phyloP scores from a whole-genome alignment of 2,329 filamentous ascomycete genomes.

The Fusarium albosuccineum region DNA sequence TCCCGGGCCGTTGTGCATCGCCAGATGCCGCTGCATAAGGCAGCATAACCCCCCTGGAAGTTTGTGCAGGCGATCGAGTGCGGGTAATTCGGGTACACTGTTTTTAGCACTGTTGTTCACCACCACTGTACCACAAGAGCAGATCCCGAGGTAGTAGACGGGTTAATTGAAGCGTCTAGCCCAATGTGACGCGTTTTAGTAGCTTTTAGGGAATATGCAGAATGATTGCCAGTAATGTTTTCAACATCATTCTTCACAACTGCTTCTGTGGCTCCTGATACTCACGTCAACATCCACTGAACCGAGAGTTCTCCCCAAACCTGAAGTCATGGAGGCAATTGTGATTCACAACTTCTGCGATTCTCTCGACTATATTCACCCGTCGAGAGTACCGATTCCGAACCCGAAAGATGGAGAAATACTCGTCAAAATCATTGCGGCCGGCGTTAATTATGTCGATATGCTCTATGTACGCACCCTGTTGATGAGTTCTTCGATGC shows the following conservation, averaged over 20 bases:
- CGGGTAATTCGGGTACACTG: neutral
- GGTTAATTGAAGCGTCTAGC: neutral
- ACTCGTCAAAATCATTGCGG: constrained; percentile 61
- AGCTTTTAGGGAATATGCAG: no score
- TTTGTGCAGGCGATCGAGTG: constrained; percentile 11
- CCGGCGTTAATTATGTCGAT: constrained; percentile 71
- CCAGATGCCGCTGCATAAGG: constrained; percentile 18
- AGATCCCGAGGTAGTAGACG: neutral
- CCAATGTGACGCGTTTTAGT: neutral
- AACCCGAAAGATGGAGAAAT: constrained; percentile 33
- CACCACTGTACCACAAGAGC: neutral
- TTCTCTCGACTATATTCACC: constrained; percentile 41
- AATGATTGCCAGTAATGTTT: no score
- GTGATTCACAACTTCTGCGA: constrained; percentile 45
- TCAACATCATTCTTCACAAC: no score
- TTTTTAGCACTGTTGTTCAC: neutral
- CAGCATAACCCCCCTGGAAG: constrained; percentile 13
- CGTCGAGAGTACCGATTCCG: constrained; percentile 43
- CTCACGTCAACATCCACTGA: neutral
- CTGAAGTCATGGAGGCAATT: constrained; percentile 46
- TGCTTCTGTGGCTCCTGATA: no score
- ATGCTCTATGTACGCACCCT: constrained; percentile 62
- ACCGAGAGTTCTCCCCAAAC: no score
- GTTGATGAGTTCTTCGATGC: neutral
- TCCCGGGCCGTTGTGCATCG: constrained; percentile 29